phyloP scores from a whole-genome alignment of 2,329 filamentous ascomycete genomes.

The Davidsoniella neocaledoniae region DNA sequence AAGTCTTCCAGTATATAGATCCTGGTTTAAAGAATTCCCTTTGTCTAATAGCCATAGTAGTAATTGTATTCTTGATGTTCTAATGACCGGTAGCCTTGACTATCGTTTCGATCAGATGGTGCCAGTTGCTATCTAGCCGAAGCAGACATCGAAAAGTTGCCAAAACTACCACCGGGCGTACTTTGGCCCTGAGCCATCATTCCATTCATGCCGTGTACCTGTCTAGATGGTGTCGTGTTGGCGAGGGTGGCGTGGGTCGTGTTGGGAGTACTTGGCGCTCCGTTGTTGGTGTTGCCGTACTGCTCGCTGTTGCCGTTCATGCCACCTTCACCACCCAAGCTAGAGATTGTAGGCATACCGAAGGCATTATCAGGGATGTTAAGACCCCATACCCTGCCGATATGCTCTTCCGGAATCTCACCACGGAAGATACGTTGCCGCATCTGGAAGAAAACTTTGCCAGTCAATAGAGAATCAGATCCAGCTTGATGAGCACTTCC shows the following conservation, averaged over 20 bases:
- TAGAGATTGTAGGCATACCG: slow-evolving; percentile 6
- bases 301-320: slow-evolving; percentile 20
- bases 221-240: slow-evolving; percentile 23
- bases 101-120: too few relatives aligned
- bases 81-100: too few relatives aligned
- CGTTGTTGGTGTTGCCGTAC: slow-evolving; percentile 28
- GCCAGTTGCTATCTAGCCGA: slow-evolving; percentile 17
- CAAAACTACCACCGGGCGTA: slow-evolving; percentile 67
- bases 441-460: slow-evolving; percentile 89
- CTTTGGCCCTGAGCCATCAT: slow-evolving; percentile 48
- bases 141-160: slow-evolving; percentile 45
- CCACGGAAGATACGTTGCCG: slow-evolving; percentile 75
- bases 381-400: slow-evolving; percentile 85
- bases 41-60: too few relatives aligned
- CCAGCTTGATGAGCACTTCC: slow-evolving; percentile 84
- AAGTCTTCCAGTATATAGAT: not conserved
- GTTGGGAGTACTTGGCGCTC: slow-evolving; percentile 49
- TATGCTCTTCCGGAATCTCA: slow-evolving; percentile 62
- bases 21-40: too few relatives aligned
- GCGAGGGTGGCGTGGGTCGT: slow-evolving; percentile 38
- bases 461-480: slow-evolving; percentile 83
- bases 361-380: slow-evolving; percentile 44
- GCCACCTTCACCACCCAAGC: slow-evolving; percentile 22
- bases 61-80: too few relatives aligned
- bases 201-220: slow-evolving; percentile 31